Evolutionary conservation across 2,329 filamentous ascomycete genomes (phyloP).

Genomic region (Botrytis galanthina): DNA sequence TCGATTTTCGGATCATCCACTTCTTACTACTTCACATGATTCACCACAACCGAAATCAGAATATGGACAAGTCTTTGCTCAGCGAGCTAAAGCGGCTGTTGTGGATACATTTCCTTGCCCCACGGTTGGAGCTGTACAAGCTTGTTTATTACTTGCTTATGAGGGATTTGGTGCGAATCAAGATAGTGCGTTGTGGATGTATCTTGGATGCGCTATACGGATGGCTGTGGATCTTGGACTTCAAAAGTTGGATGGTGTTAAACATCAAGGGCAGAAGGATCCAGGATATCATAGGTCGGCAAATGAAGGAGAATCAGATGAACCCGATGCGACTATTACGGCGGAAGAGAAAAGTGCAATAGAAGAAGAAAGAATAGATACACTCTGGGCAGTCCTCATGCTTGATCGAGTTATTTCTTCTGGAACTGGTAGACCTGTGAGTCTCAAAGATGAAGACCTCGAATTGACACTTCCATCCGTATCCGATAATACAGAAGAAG

Average conservation of each 20-base stretch:
- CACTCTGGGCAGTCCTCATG: slow-evolving; percentile 88
- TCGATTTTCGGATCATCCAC: slow-evolving; percentile 64
- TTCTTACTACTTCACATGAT: slow-evolving; percentile 51
- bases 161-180: slow-evolving; percentile 86
- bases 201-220: slow-evolving; percentile 80
- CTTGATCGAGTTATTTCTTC: slow-evolving; percentile 85
- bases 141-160: slow-evolving; percentile 79
- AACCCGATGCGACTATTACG: slow-evolving; percentile 39
- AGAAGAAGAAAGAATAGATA: slow-evolving; percentile 80
- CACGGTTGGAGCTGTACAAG: slow-evolving; percentile 79
- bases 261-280: slow-evolving; percentile 45
- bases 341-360: slow-evolving; percentile 58
- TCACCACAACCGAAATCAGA: slow-evolving; percentile 58
- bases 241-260: slow-evolving; percentile 75
- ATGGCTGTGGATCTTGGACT: slow-evolving; percentile 79
- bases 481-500: slow-evolving; percentile 47
- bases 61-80: slow-evolving; percentile 74
- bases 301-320: slow-evolving; percentile 44
- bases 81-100: slow-evolving; percentile 77
- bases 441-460: slow-evolving; percentile 79
- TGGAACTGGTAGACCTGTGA: slow-evolving; percentile 80
- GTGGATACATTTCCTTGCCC: slow-evolving; percentile 82
- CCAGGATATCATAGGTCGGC: slow-evolving; percentile 40
- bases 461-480: slow-evolving; percentile 68
- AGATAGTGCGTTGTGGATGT: slow-evolving; percentile 92